phyloP scores from a whole-genome alignment of 495 filamentous ascomycete genomes.

The Penicillium roqueforti region DNA sequence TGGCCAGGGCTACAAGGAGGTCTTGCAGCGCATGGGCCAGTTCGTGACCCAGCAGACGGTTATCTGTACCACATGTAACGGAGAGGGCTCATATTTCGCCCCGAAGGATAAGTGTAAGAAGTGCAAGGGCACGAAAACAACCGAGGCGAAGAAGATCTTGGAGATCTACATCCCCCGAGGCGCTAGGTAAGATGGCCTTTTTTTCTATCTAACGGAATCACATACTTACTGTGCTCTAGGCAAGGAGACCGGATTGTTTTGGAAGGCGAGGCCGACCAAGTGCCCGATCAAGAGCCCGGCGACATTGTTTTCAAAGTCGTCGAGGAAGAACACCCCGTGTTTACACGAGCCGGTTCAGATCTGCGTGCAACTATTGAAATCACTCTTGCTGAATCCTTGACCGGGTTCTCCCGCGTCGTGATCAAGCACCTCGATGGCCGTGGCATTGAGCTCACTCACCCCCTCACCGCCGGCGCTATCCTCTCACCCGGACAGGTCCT shows the following conservation, averaged over 20 bases:
- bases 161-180: conserved; percentile 95
- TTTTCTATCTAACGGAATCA: background rate
- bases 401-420: conserved; percentile 85
- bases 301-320: conserved; percentile 85
- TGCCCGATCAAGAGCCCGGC: conserved; percentile 84
- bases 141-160: conserved; percentile 81
- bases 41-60: conserved; percentile 72
- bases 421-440: conserved; percentile 91
- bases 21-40: conserved; percentile 71
- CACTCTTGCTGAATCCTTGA: conserved; percentile 77
- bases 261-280: conserved; percentile 92
- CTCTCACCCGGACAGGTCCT: conserved; percentile 77
- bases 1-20: conserved; percentile 67
- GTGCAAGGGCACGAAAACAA: conserved; percentile 85
- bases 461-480: conserved; percentile 64
- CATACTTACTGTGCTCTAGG: conserved; percentile 31
- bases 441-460: conserved; percentile 75
- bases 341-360: conserved; percentile 77
- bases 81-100: conserved; percentile 76
- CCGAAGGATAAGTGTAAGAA: conserved; percentile 98
- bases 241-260: conserved; percentile 87
- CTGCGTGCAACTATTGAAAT: conserved; percentile 74
- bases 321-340: conserved; percentile 75
- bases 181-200: conserved; percentile 48
- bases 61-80: conserved; percentile 72